Evolutionary conservation across 208 protist species (phyloP).

Genomic region (Naegleria fowleri): DNA sequence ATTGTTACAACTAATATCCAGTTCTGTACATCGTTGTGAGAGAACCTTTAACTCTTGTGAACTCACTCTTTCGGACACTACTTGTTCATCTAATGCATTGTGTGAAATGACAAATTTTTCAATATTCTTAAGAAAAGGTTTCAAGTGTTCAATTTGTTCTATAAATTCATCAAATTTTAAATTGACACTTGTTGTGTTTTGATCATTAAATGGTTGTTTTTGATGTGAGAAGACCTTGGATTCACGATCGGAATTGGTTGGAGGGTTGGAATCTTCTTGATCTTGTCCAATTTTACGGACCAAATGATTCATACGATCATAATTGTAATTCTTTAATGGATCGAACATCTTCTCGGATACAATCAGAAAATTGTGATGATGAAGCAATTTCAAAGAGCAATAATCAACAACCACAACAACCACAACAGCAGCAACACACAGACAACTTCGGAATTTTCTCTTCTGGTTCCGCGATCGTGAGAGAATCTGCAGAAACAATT

Average conservation of each 20-base stretch:
- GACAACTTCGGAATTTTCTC: too few species aligned
- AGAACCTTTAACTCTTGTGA: neutral
- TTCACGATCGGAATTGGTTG: neutral
- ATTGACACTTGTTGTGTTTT: neutral
- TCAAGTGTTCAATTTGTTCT: neutral
- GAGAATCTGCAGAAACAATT: too few species aligned
- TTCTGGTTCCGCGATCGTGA: too few species aligned
- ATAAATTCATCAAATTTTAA: slow-evolving; percentile 3
- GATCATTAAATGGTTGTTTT: neutral
- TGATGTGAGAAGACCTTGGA: neutral
- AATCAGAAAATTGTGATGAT: too few species aligned
- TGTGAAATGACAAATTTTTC: neutral
- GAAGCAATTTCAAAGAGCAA: too few species aligned
- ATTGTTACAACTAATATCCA: neutral
- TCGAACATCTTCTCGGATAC: neutral
- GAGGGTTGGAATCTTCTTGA: neutral
- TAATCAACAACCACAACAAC: too few species aligned
- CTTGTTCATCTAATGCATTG: neutral
- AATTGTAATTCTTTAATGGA: neutral
- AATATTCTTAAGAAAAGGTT: neutral
- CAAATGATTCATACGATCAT: neutral
- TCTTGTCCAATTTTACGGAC: neutral
- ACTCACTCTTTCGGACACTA: neutral
- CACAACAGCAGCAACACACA: too few species aligned
- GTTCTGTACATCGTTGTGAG: neutral